Evolutionary conservation across 352 stramenopile species (phyloP).

Genomic region (Aphanomyces astaci): DNA sequence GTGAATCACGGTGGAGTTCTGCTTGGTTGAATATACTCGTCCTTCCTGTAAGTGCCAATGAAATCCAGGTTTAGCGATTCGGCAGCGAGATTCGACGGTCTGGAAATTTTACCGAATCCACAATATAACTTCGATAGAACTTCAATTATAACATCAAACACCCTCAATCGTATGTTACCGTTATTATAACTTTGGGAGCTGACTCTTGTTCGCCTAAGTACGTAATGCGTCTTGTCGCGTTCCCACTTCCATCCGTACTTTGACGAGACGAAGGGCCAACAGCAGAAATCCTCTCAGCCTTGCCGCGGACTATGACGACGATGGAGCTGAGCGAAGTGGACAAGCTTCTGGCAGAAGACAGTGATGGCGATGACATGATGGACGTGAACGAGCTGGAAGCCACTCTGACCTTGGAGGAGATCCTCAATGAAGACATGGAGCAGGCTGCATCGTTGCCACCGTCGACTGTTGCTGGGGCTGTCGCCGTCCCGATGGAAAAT

Average conservation of each 20-base stretch:
- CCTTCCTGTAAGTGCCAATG: too few relatives aligned
- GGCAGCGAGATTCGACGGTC: too few relatives aligned
- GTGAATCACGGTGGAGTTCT: too few relatives aligned
- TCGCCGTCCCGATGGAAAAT: conserved; percentile 14
- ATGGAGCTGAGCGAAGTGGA: conserved; percentile 23
- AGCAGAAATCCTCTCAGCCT: neutral
- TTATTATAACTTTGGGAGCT: too few relatives aligned
- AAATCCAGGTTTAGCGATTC: too few relatives aligned
- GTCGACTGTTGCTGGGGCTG: neutral
- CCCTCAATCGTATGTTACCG: too few relatives aligned
- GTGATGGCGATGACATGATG: conserved; percentile 57
- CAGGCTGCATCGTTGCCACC: conserved; percentile 1
- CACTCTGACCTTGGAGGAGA: conserved; percentile 62
- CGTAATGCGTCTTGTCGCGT: neutral
- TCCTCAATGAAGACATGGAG: conserved; percentile 49
- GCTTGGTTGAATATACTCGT: too few relatives aligned
- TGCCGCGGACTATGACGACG: neutral
- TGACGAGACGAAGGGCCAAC: neutral
- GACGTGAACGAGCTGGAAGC: conserved; percentile 36
- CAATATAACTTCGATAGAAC: too few relatives aligned
- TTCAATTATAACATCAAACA: too few relatives aligned
- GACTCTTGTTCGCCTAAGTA: neutral
- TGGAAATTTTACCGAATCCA: too few relatives aligned
- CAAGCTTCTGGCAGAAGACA: conserved; percentile 34
- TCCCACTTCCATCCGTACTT: neutral